Conservation (phyloP, 1,139 yeast species). For the Yamadazyma blattariae region DNA sequence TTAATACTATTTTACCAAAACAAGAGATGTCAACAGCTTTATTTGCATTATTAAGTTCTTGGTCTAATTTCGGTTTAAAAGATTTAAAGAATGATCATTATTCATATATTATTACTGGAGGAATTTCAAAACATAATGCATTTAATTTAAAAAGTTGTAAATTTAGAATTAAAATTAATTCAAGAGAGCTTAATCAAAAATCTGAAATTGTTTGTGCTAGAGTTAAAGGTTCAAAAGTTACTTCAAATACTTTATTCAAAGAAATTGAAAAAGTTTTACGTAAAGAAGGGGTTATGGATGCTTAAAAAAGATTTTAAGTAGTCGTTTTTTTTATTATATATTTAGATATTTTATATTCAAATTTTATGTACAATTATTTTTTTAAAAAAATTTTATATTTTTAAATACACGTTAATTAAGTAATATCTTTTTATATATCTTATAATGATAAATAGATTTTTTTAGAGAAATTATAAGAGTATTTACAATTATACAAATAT, state of each 20-base stretch:
- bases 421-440: no score
- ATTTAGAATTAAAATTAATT: constrained; percentile 53
- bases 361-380: constrained; percentile 1
- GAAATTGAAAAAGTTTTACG: constrained; percentile 47
- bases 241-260: constrained; percentile 42
- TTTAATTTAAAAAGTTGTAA: constrained; percentile 63
- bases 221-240: constrained; percentile 43
- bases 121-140: constrained; percentile 58
- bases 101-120: constrained; percentile 51
- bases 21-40: constrained; percentile 65
- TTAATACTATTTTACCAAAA: constrained; percentile 45
- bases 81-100: constrained; percentile 48
- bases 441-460: no score
- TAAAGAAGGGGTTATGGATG: constrained; percentile 46
- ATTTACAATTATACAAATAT: no score
- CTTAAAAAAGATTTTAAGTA: constrained; percentile 1
- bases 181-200: constrained; percentile 39
- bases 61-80: constrained; percentile 71
- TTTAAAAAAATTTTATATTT: background rate
- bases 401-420: no score
- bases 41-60: constrained; percentile 57
- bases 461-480: no score
- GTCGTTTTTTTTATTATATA: background rate
- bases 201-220: constrained; percentile 47
- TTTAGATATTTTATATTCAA: background rate